These are phyloP conservation scores for Brassica incana DNA, from an alignment of 345 rosid genomes.

Conservation along the genomic window DNA sequence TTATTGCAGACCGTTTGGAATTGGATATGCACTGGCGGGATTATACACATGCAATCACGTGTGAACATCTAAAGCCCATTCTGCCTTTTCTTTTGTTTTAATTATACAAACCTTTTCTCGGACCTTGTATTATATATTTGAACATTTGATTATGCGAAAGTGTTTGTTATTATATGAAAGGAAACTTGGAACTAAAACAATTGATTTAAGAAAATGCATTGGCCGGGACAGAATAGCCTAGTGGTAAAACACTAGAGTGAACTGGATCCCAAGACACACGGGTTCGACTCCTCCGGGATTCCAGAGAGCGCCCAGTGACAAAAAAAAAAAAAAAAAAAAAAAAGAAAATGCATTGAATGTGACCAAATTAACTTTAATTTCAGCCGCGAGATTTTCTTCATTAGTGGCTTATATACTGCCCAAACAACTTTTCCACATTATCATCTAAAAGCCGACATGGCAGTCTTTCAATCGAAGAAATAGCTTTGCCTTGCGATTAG, in stretches of 20 bases:
- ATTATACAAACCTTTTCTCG: background rate
- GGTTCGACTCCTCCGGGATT: too few relatives aligned
- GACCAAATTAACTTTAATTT: slow-evolving; percentile 11
- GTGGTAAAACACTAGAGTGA: too few relatives aligned
- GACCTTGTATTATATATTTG: background rate
- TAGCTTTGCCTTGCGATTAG: slow-evolving; percentile 16
- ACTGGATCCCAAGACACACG: too few relatives aligned
- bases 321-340: too few relatives aligned
- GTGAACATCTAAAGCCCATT: slow-evolving; percentile 30
- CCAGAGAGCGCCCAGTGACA: too few relatives aligned
- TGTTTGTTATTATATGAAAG: background rate
- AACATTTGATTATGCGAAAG: slow-evolving; percentile 1
- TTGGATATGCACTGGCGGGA: background rate
- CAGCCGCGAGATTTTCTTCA: slow-evolving; percentile 1
- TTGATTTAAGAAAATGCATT: slow-evolving; percentile 18
- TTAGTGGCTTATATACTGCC: slow-evolving; percentile 10
- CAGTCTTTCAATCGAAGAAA: slow-evolving; percentile 14
- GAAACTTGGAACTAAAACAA: slow-evolving; percentile 11
- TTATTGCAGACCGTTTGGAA: background rate
- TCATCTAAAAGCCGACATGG: slow-evolving; percentile 9
- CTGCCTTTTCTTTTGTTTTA: background rate
- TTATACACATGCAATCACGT: slow-evolving; percentile 13
- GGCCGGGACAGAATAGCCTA: background rate
- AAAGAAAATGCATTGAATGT: slow-evolving; percentile 17
- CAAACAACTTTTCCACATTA: background rate